Conservation (phyloP, 805 yeast species). For the Clavispora santaluciae region DNA sequence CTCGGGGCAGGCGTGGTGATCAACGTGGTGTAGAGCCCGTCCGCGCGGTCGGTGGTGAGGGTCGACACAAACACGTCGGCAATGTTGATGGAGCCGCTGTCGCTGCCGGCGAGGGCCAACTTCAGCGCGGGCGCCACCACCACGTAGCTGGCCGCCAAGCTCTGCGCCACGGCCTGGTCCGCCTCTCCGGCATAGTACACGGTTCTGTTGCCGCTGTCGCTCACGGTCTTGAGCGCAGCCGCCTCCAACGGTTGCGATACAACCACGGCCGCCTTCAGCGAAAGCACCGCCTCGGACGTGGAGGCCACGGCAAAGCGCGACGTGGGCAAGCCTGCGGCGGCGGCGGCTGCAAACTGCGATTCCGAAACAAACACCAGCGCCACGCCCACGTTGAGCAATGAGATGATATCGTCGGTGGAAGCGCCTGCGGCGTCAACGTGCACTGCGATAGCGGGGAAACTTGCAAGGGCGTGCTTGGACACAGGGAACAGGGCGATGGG, state of each 20-base stretch:
- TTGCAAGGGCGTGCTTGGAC: slow-evolving; percentile 28
- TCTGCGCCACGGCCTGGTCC: slow-evolving; percentile 21
- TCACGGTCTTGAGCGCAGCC: slow-evolving; percentile 14
- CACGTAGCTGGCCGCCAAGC: slow-evolving; percentile 31
- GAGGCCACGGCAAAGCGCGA: slow-evolving; percentile 13
- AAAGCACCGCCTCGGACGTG: slow-evolving; percentile 8
- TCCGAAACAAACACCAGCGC: slow-evolving; percentile 38
- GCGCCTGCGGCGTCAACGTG: slow-evolving; percentile 29
- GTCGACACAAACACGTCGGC: slow-evolving; percentile 45
- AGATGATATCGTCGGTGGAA: slow-evolving; percentile 36
- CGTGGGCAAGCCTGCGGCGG: slow-evolving; percentile 13
- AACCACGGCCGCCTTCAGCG: slow-evolving; percentile 19
- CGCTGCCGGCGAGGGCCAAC: slow-evolving; percentile 25
- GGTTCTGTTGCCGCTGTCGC: slow-evolving; percentile 26
- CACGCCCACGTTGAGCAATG: slow-evolving; percentile 60
- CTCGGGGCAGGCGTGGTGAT: slow-evolving; percentile 64
- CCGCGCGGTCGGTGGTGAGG: slow-evolving; percentile 76
- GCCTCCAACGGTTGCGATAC: slow-evolving; percentile 15
- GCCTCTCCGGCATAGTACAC: slow-evolving; percentile 19
- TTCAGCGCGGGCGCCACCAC: slow-evolving; percentile 25
- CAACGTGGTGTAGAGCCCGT: slow-evolving; percentile 79
- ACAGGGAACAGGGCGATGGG: slow-evolving; percentile 23
- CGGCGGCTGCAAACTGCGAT: slow-evolving; percentile 7
- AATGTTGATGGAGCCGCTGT: slow-evolving; percentile 27
- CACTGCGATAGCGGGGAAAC: slow-evolving; percentile 29